These are phyloP conservation scores for Saksenaea oblongispora DNA, from an alignment of 371 early-diverging fungal genomes.

Conservation along the genomic window DNA sequence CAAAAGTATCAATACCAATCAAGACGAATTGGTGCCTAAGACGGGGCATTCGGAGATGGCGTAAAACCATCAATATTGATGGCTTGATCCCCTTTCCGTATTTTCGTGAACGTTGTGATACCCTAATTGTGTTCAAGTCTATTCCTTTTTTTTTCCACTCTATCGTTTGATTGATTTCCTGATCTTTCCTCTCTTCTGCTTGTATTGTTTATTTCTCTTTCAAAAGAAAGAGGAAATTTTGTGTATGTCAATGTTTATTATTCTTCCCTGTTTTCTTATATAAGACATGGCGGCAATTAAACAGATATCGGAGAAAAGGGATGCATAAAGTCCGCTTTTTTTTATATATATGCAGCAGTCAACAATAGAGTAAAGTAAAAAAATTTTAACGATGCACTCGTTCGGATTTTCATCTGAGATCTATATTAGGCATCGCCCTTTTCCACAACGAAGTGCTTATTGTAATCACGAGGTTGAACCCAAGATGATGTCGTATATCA, in stretches of 20 bases:
- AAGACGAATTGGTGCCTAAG: background rate
- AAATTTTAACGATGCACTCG: background rate
- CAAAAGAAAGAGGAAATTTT: no score
- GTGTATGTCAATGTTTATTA: background rate
- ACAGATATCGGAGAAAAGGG: background rate
- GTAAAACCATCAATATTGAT: background rate
- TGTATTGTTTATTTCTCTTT: background rate
- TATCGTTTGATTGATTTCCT: background rate
- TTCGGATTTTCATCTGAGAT: background rate
- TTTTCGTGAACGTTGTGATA: background rate
- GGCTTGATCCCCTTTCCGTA: background rate
- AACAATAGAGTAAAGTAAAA: slow-evolving; percentile 1
- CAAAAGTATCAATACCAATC: slow-evolving; percentile 25
- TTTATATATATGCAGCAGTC: background rate
- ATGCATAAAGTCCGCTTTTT: background rate
- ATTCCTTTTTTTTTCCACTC: background rate
- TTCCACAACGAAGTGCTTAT: background rate
- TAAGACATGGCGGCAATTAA: background rate
- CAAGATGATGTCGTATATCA: background rate
- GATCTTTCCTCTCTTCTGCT: background rate
- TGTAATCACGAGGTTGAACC: background rate
- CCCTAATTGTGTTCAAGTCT: slow-evolving; percentile 1
- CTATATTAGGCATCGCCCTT: background rate
- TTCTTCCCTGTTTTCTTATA: background rate
- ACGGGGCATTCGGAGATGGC: background rate